These are phyloP conservation scores for Pyrrhoderma lamaoense DNA, from an alignment of 1,284 basidiomycete species.

Conservation along the genomic window DNA sequence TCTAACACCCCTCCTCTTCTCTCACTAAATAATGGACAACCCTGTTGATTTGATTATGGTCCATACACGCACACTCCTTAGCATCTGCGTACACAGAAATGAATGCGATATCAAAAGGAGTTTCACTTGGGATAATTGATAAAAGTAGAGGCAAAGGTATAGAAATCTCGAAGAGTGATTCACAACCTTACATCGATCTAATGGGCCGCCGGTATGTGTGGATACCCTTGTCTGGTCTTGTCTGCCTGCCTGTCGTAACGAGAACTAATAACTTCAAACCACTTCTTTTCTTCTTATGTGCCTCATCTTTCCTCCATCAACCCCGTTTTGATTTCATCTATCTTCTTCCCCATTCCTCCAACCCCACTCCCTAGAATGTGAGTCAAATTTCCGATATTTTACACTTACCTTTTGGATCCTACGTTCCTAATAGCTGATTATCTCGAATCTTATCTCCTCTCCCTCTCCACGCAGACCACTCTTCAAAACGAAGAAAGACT, in stretches of 20 bases:
- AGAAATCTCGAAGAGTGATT: constrained; percentile 49
- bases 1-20: too few species aligned
- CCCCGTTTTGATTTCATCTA: too few species aligned
- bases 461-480: constrained; percentile 53
- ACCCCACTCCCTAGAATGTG: constrained; percentile 39
- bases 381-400: constrained; percentile 23
- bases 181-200: constrained; percentile 89
- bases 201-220: constrained; percentile 73
- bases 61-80: too few species aligned
- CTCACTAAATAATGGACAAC: too few species aligned
- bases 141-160: constrained; percentile 45
- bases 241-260: constrained; percentile 4
- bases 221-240: neutral
- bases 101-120: constrained; percentile 79
- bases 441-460: neutral
- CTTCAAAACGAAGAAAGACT: constrained; percentile 56
- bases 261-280: too few species aligned
- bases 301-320: too few species aligned
- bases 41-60: too few species aligned
- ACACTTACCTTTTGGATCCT: too few species aligned
- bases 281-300: too few species aligned
- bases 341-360: neutral
- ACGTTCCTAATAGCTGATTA: constrained; percentile 1
- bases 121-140: constrained; percentile 70
- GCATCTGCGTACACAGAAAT: constrained; percentile 90